phyloP scores from a whole-genome alignment of 768 basidiomycete species.

The Lactarius deliciosus region DNA sequence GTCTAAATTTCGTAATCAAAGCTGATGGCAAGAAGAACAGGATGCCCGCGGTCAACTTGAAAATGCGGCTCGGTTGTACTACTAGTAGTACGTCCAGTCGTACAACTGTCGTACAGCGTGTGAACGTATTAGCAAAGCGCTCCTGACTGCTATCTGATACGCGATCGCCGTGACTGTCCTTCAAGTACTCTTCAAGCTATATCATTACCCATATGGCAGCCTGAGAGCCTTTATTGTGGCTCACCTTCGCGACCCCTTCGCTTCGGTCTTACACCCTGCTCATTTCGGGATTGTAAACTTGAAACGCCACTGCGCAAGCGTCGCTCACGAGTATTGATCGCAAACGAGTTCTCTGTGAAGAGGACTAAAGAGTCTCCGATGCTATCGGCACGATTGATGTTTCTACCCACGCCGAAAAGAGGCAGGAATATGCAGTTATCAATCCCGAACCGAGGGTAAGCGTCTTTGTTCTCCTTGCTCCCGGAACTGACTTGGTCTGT shows the following conservation, averaged over 20 bases:
- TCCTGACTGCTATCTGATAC: no score
- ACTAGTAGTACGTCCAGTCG: no score
- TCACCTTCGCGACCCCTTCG: not conserved
- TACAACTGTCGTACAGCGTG: no score
- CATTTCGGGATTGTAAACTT: constrained; percentile 26
- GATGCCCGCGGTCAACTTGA: no score
- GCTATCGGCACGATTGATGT: constrained; percentile 23
- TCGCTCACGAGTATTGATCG: constrained; percentile 27
- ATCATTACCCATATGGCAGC: constrained; percentile 9
- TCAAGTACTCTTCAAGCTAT: no score
- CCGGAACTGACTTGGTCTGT: constrained; percentile 2
- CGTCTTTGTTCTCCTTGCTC: not conserved
- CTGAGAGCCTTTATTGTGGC: not conserved
- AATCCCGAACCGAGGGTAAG: constrained; percentile 28
- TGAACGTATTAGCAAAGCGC: no score
- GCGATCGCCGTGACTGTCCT: not conserved
- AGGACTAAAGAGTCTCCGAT: constrained; percentile 23
- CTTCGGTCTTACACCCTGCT: constrained; percentile 15
- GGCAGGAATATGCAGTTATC: constrained; percentile 24
- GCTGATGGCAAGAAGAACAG: no score
- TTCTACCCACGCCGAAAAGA: constrained; percentile 9
- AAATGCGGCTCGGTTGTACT: no score
- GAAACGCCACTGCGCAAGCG: constrained; percentile 29
- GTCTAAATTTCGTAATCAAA: no score
- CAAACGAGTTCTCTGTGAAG: constrained; percentile 30